Evolutionary conservation across 2,329 filamentous ascomycete genomes (phyloP), one percentile per base, ranked within the genome.

Genomic region (Truncatella angustata): DNA sequence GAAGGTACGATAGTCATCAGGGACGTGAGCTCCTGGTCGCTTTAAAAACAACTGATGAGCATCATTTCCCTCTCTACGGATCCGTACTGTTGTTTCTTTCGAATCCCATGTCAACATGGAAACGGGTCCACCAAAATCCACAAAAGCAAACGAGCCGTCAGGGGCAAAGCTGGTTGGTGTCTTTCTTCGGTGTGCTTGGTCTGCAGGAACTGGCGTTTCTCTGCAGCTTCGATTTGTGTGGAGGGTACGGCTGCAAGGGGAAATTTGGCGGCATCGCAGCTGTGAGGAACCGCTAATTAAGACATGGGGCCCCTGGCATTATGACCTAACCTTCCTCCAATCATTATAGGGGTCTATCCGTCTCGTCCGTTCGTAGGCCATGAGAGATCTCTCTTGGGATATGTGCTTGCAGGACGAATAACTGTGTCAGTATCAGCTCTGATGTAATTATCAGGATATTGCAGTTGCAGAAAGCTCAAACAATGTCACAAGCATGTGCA

Each of bases 51-150:
- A 30, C 24, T 51, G 34, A 49, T 37, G 35, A 53, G 51, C 53
- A 51, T 61, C 60, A 61, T 62, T 60, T 62, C 57, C 43, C 54
- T 52, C 47, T 54, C 49, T 49, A 28, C 26, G 56, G 56, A 54
- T 59, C 58, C 58, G 54, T 47, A 51, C 52, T 49, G 54, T 53
- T 60, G 56, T 58, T 61, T 60, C 51, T 42, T 47, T 53, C 51
- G 23, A 37, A 53, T 55, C 53, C 60, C 59, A 46, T 53, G 58
- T 59, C 58, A 58, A 58, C 34, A 50, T 30, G 48, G 54, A 50
- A 35, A 34, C 53, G 34, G 43, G 30, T 37, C 37, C 37, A 52
- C 50, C 16, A 32, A 42, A 12, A 23, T 40, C 50, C 50, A 51
- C 49, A 40, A 34, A 36, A 51, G 49, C 37, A 50, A 35, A 43